These are phyloP conservation scores for Cafeteria roenbergensis DNA, from an alignment of 108 stramenopile species.

Conservation along the genomic window DNA sequence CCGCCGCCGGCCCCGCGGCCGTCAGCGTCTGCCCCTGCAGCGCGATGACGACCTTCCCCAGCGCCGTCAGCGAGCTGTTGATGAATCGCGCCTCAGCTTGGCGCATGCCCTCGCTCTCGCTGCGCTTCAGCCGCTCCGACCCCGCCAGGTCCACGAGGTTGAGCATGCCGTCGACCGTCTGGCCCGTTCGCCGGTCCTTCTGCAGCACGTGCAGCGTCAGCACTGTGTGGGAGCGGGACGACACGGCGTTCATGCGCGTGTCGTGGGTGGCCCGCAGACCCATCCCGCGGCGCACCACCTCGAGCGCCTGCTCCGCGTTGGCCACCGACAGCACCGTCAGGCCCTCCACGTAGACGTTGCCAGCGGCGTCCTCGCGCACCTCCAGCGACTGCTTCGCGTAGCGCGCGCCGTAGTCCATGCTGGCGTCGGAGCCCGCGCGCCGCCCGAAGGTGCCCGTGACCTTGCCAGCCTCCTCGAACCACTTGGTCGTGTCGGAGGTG, in stretches of 20 bases:
- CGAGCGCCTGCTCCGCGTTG: slow-evolving; percentile 29
- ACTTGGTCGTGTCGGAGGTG: slow-evolving; percentile 1
- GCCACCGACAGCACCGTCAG: slow-evolving; percentile 38
- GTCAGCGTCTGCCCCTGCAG: neutral
- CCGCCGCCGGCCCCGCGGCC: neutral
- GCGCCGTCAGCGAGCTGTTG: slow-evolving; percentile 44
- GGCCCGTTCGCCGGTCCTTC: slow-evolving; percentile 15
- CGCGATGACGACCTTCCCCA: slow-evolving; percentile 38
- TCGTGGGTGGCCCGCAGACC: slow-evolving; percentile 43
- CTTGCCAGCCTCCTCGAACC: neutral
- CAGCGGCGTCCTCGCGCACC: slow-evolving; percentile 44
- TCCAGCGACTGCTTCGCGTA: slow-evolving; percentile 30
- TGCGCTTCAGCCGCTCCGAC: slow-evolving; percentile 22
- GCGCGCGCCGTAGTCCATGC: neutral
- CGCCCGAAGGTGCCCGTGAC: neutral
- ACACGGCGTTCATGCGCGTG: slow-evolving; percentile 41
- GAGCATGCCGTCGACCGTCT: slow-evolving; percentile 17
- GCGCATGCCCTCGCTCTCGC: slow-evolving; percentile 53
- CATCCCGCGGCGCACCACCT: slow-evolving; percentile 35
- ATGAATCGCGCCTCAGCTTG: slow-evolving; percentile 42
- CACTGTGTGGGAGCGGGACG: slow-evolving; percentile 27
- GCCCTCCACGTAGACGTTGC: slow-evolving; percentile 48
- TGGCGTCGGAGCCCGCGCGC: neutral
- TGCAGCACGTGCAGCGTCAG: slow-evolving; percentile 21
- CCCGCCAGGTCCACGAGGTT: slow-evolving; percentile 31